Percentiles rank a stretch among this genome's conserved stretches.
Conservation (phyloP, 106 monocot species). For the Phalaenopsis equestris region DNA sequence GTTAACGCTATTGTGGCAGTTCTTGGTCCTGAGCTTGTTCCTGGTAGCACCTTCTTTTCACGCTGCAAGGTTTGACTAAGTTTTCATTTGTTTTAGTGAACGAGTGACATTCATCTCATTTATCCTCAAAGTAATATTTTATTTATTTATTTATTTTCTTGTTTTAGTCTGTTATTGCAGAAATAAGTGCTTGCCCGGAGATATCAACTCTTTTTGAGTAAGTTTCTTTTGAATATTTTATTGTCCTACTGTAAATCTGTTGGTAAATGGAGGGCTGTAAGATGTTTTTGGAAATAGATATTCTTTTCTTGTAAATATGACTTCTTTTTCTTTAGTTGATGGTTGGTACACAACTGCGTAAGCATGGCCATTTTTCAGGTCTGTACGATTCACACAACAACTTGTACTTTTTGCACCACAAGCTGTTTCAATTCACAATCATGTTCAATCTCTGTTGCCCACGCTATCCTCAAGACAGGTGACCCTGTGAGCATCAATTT, state of each 20-base stretch:
- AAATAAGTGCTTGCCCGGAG: constrained; percentile 85
- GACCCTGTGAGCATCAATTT: background rate
- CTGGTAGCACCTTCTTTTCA: constrained; percentile 94
- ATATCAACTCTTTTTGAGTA: constrained; percentile 90
- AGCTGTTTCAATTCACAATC: constrained; percentile 87
- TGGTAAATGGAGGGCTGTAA: background rate
- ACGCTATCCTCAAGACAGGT: constrained; percentile 94
- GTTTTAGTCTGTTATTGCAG: constrained; percentile 83
- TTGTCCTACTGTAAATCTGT: background rate
- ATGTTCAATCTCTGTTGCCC: constrained; percentile 86
- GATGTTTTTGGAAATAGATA: background rate
- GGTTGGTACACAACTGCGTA: background rate
- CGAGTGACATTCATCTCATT: constrained; percentile 1
- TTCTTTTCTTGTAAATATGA: background rate
- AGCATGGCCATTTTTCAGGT: constrained; percentile 42
- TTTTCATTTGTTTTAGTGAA: background rate
- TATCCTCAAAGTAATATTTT: background rate
- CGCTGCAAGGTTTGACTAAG: constrained; percentile 82
- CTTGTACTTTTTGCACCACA: constrained; percentile 98
- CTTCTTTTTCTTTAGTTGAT: background rate
- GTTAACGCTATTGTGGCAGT: constrained; percentile 96
- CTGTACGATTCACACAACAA: constrained; percentile 94
- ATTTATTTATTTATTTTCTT: background rate
- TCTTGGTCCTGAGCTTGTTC: constrained; percentile 95
- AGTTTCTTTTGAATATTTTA: constrained; percentile 12